Evolutionary conservation across 805 yeast genomes (phyloP).

Genomic region (Pichia nakasei): DNA sequence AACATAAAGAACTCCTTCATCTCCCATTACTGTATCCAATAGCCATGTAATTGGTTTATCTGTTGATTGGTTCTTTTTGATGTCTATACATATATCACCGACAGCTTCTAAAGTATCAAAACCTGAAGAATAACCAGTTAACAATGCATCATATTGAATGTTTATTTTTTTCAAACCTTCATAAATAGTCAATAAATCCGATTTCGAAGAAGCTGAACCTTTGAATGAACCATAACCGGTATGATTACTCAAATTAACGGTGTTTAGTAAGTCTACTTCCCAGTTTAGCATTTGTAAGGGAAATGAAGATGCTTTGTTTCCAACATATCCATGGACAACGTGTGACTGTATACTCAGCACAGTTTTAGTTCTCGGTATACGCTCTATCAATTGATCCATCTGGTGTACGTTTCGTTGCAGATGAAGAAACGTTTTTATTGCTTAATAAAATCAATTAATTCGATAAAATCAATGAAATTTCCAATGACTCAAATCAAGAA

Average conservation of each 20-base stretch:
- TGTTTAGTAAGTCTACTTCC: constrained; percentile 60
- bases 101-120: constrained; percentile 37
- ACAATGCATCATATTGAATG: constrained; percentile 41
- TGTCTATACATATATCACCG: constrained; percentile 27
- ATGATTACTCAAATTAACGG: constrained; percentile 61
- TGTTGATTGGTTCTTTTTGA: constrained; percentile 29
- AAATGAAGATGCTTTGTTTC: constrained; percentile 57
- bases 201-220: constrained; percentile 38
- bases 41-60: constrained; percentile 35
- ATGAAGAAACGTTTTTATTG: too few species aligned
- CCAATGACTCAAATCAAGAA: too few species aligned
- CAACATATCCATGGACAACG: constrained; percentile 68
- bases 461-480: too few species aligned
- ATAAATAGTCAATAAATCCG: constrained; percentile 31
- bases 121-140: constrained; percentile 66
- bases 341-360: constrained; percentile 57
- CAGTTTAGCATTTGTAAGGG: constrained; percentile 59
- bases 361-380: constrained; percentile 13
- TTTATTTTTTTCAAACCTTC: constrained; percentile 28
- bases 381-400: background rate
- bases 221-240: constrained; percentile 56
- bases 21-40: constrained; percentile 77
- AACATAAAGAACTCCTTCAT: constrained; percentile 63
- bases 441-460: too few species aligned
- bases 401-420: too few species aligned